Evolutionary conservation across 768 basidiomycete species (phyloP).

Genomic region (Mycena metata): DNA sequence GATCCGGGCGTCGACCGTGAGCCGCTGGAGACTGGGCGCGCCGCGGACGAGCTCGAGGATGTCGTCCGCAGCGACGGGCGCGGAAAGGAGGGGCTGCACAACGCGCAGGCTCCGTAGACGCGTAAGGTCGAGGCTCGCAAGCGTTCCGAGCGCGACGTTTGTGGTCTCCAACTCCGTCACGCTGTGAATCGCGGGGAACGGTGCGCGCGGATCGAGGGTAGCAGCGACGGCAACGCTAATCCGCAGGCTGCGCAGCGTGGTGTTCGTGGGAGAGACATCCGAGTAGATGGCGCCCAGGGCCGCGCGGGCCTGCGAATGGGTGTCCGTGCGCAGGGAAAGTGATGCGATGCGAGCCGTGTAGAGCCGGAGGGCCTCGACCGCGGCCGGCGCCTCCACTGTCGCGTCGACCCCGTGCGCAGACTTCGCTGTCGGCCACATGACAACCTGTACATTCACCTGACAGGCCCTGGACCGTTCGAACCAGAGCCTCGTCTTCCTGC

Average conservation of each 20-base stretch:
- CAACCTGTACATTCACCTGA: slow-evolving; percentile 40
- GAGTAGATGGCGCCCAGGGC: slow-evolving; percentile 41
- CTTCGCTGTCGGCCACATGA: slow-evolving; percentile 24
- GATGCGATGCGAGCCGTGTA: slow-evolving; percentile 38
- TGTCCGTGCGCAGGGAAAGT: slow-evolving; percentile 38
- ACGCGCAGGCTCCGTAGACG: slow-evolving; percentile 40
- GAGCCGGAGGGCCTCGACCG: slow-evolving; percentile 21
- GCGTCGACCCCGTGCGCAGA: neutral
- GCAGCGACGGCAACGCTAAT: slow-evolving; percentile 19
- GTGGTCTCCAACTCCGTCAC: slow-evolving; percentile 38
- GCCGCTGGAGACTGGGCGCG: slow-evolving; percentile 35
- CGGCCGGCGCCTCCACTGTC: neutral
- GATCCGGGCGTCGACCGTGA: slow-evolving; percentile 45
- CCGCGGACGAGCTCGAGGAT: slow-evolving; percentile 38
- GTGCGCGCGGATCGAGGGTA: slow-evolving; percentile 22
- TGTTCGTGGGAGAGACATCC: neutral
- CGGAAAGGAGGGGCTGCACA: slow-evolving; percentile 42
- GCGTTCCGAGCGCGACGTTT: slow-evolving; percentile 43
- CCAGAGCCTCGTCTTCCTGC: slow-evolving; percentile 49
- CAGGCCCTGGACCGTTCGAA: slow-evolving; percentile 47
- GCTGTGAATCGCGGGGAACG: slow-evolving; percentile 25
- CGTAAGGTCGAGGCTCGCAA: slow-evolving; percentile 36
- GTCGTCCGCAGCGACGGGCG: slow-evolving; percentile 40
- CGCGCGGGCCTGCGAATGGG: slow-evolving; percentile 38
- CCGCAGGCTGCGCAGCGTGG: slow-evolving; percentile 25